phyloP scores from a whole-genome alignment of 768 basidiomycete genomes.

The Pleurotus ostreatus region DNA sequence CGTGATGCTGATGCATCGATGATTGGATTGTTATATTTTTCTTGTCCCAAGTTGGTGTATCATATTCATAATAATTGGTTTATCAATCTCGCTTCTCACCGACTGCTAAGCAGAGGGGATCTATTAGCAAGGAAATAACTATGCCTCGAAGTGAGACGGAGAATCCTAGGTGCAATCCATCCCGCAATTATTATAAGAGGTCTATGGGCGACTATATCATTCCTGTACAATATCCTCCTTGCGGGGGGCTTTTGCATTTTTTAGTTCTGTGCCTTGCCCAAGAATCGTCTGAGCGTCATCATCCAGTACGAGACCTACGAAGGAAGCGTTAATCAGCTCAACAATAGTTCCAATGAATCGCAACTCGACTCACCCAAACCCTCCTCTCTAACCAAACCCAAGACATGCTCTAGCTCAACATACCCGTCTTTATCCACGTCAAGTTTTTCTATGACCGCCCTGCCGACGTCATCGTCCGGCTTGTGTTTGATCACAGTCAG shows the following conservation, averaged over 20 bases:
- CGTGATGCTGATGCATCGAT: neutral
- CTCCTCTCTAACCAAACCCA: constrained; percentile 84
- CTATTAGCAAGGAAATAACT: no score
- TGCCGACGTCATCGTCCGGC: constrained; percentile 86
- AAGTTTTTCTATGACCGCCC: constrained; percentile 85
- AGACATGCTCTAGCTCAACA: constrained; percentile 92
- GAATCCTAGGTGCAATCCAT: neutral
- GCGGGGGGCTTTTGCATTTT: constrained; percentile 67
- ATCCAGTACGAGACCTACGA: constrained; percentile 73
- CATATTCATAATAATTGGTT: neutral
- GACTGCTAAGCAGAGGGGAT: neutral
- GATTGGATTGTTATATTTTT: neutral
- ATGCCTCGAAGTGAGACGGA: no score
- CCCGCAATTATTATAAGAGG: constrained; percentile 5
- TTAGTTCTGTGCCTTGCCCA: constrained; percentile 79
- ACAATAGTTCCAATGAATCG: neutral
- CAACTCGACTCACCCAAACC: constrained; percentile 56
- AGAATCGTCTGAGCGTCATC: constrained; percentile 81
- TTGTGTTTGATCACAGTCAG: constrained; percentile 90
- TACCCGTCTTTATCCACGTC: constrained; percentile 96
- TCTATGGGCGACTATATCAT: constrained; percentile 21
- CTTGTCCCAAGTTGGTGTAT: neutral
- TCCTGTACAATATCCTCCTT: constrained; percentile 96
- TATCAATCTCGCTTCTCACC: neutral
- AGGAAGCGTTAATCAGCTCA: constrained; percentile 2